Evolutionary conservation across 1,284 basidiomycete species (phyloP).

Genomic region (Cutaneotrichosporon curvatum): DNA sequence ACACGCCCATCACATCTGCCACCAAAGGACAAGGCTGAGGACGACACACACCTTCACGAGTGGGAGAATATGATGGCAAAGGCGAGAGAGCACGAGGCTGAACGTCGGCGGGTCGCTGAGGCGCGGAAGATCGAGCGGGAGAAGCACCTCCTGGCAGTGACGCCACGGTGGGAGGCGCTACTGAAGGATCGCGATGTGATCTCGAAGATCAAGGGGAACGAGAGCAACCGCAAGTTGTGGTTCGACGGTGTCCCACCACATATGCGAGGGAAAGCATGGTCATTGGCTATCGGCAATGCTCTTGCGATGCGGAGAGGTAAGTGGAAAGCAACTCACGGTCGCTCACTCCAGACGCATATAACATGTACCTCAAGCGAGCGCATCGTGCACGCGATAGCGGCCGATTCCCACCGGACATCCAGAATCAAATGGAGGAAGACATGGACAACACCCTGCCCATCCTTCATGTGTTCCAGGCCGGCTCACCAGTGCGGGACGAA

Average conservation of each 20-base stretch:
- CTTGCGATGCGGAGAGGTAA: conserved; percentile 78
- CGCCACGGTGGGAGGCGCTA: conserved; percentile 39
- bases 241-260: conserved; percentile 86
- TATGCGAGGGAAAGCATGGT: conserved; percentile 79
- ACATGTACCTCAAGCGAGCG: conserved; percentile 64
- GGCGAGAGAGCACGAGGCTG: conserved; percentile 31
- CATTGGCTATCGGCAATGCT: conserved; percentile 77
- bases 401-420: conserved; percentile 63
- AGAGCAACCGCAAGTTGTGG: conserved; percentile 69
- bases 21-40: conserved; percentile 72
- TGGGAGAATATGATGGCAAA: conserved; percentile 84
- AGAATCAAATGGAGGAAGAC: conserved; percentile 72
- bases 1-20: conserved; percentile 70
- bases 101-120: conserved; percentile 24
- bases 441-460: conserved; percentile 71
- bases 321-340: conserved; percentile 7
- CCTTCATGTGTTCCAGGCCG: conserved; percentile 77
- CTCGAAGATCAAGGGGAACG: conserved; percentile 25
- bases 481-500: conserved; percentile 77
- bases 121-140: conserved; percentile 30
- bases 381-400: conserved; percentile 62
- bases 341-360: conserved; percentile 60
- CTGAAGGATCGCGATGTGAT: conserved; percentile 26
- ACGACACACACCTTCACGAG: conserved; percentile 73
- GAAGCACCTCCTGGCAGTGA: conserved; percentile 25